Evolutionary conservation across 2,329 filamentous ascomycete genomes (phyloP), one percentile per base, ranked within the genome.

Genomic region (Lasiodiplodia sp.): DNA sequence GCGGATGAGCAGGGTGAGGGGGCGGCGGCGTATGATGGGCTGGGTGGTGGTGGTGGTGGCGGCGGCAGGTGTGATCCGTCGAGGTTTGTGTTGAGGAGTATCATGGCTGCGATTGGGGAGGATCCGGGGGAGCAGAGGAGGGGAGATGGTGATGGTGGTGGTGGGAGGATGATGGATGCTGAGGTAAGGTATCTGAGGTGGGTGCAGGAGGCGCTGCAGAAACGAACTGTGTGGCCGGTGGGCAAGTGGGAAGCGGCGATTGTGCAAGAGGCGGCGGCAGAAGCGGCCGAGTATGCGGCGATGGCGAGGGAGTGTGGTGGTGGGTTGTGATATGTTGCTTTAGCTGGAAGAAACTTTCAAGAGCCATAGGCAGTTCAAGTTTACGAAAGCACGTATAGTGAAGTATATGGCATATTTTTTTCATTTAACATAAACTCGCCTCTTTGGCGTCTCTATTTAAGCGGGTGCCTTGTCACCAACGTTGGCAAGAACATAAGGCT

Each of bases 101-200:
- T 62, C 25, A 62, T 62, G 58, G 40, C 25, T 16, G 58, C 23
- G 14, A 51, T 62, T 23, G 23, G 37, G n/a, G 18, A 16, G 34
- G 55, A 18, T 34, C 2, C 31, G 6, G 31, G 34, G 55, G n/a
- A 6, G 49, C 5, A 16, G 52, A 12, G 10, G 31, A 12, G 18
- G 5, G 6, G 3, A 3, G 18, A 6, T 8, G 23, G 0, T 53
- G 55, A 18, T 4, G 58, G 25, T 2, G 57, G 14, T 4, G 58
- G 25, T 2, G 57, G 14, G 16, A 23, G 3, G 14, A 21, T 31
- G 21, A 1, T 37, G 58, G 23, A 31, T 25, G 38, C 58, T 0
- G 58, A 62, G 58, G 25, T 62, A 8, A 7, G 14, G 40, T 62
- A 62, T 62, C 7, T 62, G 40, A 3, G n/a, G 23, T 62, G 58